phyloP scores from a whole-genome alignment of 2,329 filamentous ascomycete genomes.

The Pyricularia grisea region DNA sequence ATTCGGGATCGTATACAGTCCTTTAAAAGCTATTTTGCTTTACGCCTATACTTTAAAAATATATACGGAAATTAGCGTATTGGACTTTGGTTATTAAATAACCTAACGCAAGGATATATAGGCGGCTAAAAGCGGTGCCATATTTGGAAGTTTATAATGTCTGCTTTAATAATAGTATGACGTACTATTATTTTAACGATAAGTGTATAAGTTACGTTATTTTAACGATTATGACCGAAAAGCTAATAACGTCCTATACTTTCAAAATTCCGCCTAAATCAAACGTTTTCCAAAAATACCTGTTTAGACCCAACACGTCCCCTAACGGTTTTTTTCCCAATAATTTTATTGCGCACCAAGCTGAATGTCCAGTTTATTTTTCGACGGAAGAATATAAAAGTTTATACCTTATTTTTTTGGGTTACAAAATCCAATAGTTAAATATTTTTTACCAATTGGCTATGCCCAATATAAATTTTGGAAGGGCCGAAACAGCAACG shows the following conservation, averaged over 20 bases:
- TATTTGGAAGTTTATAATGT: slow-evolving; percentile 22
- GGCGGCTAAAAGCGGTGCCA: slow-evolving; percentile 12
- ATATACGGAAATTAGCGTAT: slow-evolving; percentile 11
- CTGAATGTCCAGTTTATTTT: slow-evolving; percentile 34
- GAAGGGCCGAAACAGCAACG: slow-evolving; percentile 33
- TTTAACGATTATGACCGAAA: background rate
- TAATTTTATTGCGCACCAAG: slow-evolving; percentile 38
- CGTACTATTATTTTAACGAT: slow-evolving; percentile 27
- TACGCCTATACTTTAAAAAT: background rate
- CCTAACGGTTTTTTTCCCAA: slow-evolving; percentile 28
- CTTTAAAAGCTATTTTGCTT: background rate
- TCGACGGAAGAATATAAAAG: slow-evolving; percentile 44
- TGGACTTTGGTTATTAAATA: slow-evolving; percentile 22
- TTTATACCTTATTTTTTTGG: slow-evolving; percentile 37
- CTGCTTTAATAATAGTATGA: slow-evolving; percentile 34
- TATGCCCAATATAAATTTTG: slow-evolving; percentile 37
- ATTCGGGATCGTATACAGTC: too few relatives aligned
- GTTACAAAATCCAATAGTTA: slow-evolving; percentile 39
- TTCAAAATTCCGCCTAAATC: background rate
- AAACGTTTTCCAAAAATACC: background rate
- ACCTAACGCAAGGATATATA: slow-evolving; percentile 26
- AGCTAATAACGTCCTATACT: too few relatives aligned
- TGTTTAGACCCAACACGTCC: background rate
- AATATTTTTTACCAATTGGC: slow-evolving; percentile 45
- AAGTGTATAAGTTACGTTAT: background rate